Conservation (phyloP, 768 basidiomycete genomes). For the Nidularia pulvinata region DNA sequence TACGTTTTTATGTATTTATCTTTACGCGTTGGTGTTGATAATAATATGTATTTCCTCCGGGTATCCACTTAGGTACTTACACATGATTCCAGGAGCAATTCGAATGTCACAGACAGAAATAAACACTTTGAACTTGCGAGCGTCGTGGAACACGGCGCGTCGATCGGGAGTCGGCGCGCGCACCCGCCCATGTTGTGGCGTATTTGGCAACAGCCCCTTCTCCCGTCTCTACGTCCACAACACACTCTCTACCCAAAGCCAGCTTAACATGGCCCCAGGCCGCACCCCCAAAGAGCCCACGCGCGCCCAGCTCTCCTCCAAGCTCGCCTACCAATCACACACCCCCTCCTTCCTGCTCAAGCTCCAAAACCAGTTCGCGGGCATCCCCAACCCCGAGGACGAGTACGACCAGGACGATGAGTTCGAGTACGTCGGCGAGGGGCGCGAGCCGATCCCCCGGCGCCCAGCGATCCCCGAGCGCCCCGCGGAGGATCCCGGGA, state of each 20-base stretch:
- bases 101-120: no score
- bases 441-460: slow-evolving; percentile 71
- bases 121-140: no score
- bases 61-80: no score
- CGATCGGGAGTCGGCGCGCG: no score
- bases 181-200: background rate
- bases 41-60: no score
- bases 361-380: slow-evolving; percentile 62
- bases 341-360: slow-evolving; percentile 68
- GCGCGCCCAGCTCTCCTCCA: slow-evolving; percentile 69
- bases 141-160: no score
- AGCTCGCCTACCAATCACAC: slow-evolving; percentile 59
- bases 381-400: slow-evolving; percentile 43
- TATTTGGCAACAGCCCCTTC: slow-evolving; percentile 2
- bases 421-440: slow-evolving; percentile 67
- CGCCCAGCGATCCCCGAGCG: slow-evolving; percentile 73
- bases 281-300: slow-evolving; percentile 73
- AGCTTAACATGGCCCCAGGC: no score
- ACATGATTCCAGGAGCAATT: no score
- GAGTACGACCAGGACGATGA: slow-evolving; percentile 45
- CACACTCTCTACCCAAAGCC: background rate
- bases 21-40: no score
- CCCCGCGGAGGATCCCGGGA: slow-evolving; percentile 71
- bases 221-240: background rate
- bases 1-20: no score